Evolutionary conservation across 169 alveolate species (phyloP).

Genomic region (Cryptosporidium parvum): DNA sequence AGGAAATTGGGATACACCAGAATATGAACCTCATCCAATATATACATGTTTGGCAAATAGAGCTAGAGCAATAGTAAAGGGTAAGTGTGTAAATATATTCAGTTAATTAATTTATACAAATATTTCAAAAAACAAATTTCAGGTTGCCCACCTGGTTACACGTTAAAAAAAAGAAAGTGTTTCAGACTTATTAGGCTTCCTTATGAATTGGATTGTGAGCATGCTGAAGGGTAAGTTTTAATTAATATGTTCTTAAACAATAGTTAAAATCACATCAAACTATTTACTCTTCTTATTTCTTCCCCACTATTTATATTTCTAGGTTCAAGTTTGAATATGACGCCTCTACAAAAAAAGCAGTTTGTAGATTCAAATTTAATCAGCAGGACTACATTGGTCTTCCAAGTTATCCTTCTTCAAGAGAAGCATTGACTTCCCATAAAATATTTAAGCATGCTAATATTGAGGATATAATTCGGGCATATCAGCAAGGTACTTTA

Average conservation of each 20-base stretch:
- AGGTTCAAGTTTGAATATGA: conserved; percentile 70
- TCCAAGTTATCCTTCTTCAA: conserved; percentile 72
- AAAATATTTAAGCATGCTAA: conserved; percentile 62
- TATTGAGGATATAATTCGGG: conserved; percentile 59
- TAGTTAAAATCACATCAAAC: background rate
- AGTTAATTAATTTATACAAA: background rate
- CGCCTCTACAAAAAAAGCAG: conserved; percentile 35
- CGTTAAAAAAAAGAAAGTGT: conserved; percentile 57
- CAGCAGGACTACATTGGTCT: conserved; percentile 63
- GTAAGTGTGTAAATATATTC: background rate
- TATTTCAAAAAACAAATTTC: background rate
- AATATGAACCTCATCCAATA: conserved; percentile 70
- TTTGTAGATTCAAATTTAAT: conserved; percentile 43
- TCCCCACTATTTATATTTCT: background rate
- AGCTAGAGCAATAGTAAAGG: conserved; percentile 63
- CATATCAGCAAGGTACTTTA: conserved; percentile 70
- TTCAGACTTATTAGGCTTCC: conserved; percentile 58
- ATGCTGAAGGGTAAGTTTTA: conserved; percentile 65
- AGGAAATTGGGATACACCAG: conserved; percentile 76
- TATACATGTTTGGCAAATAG: conserved; percentile 68
- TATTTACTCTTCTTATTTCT: background rate
- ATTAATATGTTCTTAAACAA: background rate
- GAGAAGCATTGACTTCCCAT: conserved; percentile 71
- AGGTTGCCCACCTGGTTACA: conserved; percentile 69
- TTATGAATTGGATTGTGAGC: conserved; percentile 71